phyloP scores from a whole-genome alignment of 2,329 filamentous ascomycete genomes.

The Cladosporium sp. region DNA sequence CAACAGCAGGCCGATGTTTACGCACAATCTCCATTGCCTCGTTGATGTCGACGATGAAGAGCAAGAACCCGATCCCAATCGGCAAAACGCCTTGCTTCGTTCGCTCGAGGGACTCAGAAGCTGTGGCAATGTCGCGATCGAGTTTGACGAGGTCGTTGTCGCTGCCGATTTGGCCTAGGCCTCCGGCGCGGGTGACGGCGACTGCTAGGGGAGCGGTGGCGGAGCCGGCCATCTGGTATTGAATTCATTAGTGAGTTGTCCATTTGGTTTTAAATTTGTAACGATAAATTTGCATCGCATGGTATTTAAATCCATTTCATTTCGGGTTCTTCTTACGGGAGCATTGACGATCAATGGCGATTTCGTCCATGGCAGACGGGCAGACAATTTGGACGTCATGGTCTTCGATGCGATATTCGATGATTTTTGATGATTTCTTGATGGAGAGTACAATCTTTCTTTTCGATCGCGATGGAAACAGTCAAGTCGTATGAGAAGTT shows the following conservation, averaged over 20 bases:
- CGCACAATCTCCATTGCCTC: constrained; percentile 48
- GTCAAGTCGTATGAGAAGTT: too few relatives aligned
- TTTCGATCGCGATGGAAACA: too few relatives aligned
- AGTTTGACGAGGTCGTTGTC: constrained; percentile 39
- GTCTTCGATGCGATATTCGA: neutral
- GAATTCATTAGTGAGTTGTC: neutral
- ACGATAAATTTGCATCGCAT: too few relatives aligned
- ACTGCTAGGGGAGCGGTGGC: constrained; percentile 45
- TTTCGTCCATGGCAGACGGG: constrained; percentile 6
- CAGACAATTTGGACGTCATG: constrained; percentile 4
- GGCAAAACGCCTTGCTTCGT: constrained; percentile 36
- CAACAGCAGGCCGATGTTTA: constrained; percentile 48
- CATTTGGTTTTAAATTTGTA: neutral
- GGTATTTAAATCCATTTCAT: neutral
- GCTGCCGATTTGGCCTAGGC: constrained; percentile 44
- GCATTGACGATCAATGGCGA: constrained; percentile 12
- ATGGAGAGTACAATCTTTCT: too few relatives aligned
- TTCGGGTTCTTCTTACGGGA: constrained; percentile 1
- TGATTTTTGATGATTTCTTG: neutral
- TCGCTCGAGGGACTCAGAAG: constrained; percentile 25
- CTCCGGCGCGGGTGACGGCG: constrained; percentile 53
- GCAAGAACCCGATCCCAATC: constrained; percentile 61
- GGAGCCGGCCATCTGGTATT: constrained; percentile 6
- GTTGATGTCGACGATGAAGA: constrained; percentile 41
- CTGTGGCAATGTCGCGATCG: neutral